phyloP scores from a whole-genome alignment of 2,329 filamentous ascomycete genomes.

The Sclerotinia sclerotiorum region DNA sequence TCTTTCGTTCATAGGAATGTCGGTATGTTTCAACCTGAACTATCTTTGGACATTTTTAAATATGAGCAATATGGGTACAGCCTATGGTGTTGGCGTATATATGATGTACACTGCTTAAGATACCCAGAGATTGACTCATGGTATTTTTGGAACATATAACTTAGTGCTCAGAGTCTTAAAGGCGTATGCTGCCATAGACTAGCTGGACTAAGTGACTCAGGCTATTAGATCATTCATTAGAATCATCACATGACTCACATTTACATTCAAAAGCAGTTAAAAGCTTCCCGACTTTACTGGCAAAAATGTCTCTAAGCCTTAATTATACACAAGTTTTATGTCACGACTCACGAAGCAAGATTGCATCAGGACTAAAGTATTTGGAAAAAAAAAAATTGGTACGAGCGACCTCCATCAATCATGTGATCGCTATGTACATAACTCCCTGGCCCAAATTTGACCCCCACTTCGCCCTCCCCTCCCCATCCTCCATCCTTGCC shows the following conservation, averaged over 20 bases:
- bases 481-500: no score
- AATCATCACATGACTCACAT: neutral
- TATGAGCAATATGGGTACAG: neutral
- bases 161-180: neutral
- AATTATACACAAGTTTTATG: neutral
- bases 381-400: neutral
- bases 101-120: neutral
- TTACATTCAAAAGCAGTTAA: neutral
- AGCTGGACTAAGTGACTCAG: neutral
- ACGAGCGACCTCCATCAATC: slow-evolving; percentile 11
- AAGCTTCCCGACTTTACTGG: neutral
- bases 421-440: neutral
- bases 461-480: no score
- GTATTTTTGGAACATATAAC: no score
- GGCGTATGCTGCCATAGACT: neutral
- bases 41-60: neutral
- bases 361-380: neutral
- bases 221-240: neutral
- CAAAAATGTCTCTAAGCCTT: no score
- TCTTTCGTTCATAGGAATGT: neutral
- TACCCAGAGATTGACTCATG: no score
- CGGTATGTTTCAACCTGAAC: neutral
- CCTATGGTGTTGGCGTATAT: neutral
- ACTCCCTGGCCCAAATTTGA: no score
- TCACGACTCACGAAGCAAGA: neutral